Percentiles rank a stretch among this genome's conserved stretches.
phyloP scores from a whole-genome alignment of 208 protist species.

The Angomonas ambiguus region DNA sequence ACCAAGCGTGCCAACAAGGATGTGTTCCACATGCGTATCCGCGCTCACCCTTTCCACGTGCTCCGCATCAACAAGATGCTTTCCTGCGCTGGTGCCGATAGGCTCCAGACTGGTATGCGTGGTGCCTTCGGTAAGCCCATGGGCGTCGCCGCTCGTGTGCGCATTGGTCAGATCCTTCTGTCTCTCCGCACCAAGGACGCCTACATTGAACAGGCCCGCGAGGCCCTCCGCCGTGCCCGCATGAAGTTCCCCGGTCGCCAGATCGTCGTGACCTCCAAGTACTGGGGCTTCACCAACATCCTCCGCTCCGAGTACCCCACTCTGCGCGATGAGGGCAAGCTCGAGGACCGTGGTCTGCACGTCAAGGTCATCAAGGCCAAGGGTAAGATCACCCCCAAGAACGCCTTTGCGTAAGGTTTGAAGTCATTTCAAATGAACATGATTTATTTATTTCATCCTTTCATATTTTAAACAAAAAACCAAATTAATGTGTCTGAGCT shows the following conservation, averaged over 20 bases:
- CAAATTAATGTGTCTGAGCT: conserved; percentile 7
- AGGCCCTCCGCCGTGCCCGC: conserved; percentile 81
- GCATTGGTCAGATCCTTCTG: conserved; percentile 97
- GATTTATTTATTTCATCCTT: conserved; percentile 13
- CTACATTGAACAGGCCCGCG: conserved; percentile 55
- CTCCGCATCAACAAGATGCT: conserved; percentile 99
- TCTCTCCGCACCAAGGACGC: conserved; percentile 93
- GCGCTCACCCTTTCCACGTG: conserved; percentile 99
- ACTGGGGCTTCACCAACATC: conserved; percentile 84
- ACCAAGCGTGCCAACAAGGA: conserved; percentile 97
- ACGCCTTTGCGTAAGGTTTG: conserved; percentile 90
- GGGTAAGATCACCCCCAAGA: conserved; percentile 62
- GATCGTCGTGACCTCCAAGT: conserved; percentile 73
- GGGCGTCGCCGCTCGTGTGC: conserved; percentile 95
- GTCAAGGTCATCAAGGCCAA: conserved; percentile 70
- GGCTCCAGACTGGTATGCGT: conserved; percentile 99
- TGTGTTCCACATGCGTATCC: conserved; percentile 98
- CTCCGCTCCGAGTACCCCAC: conserved; percentile 68
- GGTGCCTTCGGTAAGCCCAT: conserved; percentile 97
- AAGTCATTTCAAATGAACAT: conserved; percentile 57
- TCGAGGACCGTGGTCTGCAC: conserved; percentile 68
- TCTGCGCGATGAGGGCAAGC: conserved; percentile 52
- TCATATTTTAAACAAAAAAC: conserved; percentile 14
- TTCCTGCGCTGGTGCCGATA: conserved; percentile 99
- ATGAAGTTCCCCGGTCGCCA: conserved; percentile 69